phyloP scores from a whole-genome alignment of 176 grass and related monocot species.

The Areca catechu region DNA sequence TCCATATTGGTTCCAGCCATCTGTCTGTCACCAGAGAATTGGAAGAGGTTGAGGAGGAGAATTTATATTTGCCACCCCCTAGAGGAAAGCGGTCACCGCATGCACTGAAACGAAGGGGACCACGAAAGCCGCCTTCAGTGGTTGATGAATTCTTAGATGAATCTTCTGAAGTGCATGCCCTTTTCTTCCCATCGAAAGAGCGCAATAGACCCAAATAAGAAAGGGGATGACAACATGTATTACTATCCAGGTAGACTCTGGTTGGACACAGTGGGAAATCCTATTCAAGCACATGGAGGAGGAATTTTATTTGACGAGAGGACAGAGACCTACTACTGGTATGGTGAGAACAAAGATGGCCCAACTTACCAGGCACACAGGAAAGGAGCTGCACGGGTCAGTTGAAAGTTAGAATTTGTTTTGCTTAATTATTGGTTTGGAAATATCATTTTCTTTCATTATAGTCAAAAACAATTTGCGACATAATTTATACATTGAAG shows the following conservation, averaged over 20 bases:
- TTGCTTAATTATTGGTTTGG: slow-evolving; percentile 3
- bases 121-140: slow-evolving; percentile 54
- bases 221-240: slow-evolving; percentile 43
- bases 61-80: slow-evolving; percentile 36
- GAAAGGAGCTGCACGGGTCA: slow-evolving; percentile 73
- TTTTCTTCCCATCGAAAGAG: slow-evolving; percentile 62
- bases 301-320: slow-evolving; percentile 73
- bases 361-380: slow-evolving; percentile 73
- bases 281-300: slow-evolving; percentile 90
- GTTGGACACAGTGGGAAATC: slow-evolving; percentile 87
- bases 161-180: slow-evolving; percentile 66
- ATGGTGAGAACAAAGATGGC: slow-evolving; percentile 94
- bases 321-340: slow-evolving; percentile 66
- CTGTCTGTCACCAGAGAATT: slow-evolving; percentile 31
- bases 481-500: too few species aligned
- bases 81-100: slow-evolving; percentile 73
- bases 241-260: slow-evolving; percentile 67
- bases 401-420: slow-evolving; percentile 12
- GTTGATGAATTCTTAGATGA: slow-evolving; percentile 87
- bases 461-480: too few species aligned
- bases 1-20: slow-evolving; percentile 18
- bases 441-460: neutral
- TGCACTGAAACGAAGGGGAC: slow-evolving; percentile 73
- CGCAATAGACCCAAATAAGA: slow-evolving; percentile 37
- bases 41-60: slow-evolving; percentile 76